Conservation (phyloP, 1,284 basidiomycete species). For the Anthracocystis walkeri region DNA sequence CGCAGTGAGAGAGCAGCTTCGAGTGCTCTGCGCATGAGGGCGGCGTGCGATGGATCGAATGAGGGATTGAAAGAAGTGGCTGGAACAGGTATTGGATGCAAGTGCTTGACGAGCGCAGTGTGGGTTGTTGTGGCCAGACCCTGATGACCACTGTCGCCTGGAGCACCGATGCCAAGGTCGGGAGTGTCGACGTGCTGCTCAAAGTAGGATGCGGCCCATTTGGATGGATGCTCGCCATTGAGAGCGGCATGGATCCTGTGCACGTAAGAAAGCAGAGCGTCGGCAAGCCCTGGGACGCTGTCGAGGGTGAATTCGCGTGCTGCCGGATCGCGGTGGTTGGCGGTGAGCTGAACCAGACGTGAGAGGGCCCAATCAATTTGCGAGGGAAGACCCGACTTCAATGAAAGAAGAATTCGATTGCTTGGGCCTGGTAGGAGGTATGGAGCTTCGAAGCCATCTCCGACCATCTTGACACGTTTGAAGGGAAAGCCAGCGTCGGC, state of each 20-base stretch:
- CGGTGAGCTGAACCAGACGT: slow-evolving; percentile 49
- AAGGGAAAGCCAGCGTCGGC: slow-evolving; percentile 20
- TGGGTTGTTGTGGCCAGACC: slow-evolving; percentile 16
- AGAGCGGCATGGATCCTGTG: slow-evolving; percentile 53
- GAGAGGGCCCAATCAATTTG: slow-evolving; percentile 67
- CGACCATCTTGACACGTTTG: slow-evolving; percentile 41
- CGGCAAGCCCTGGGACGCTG: slow-evolving; percentile 57
- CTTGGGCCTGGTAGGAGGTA: slow-evolving; percentile 58
- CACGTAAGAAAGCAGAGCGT: slow-evolving; percentile 55
- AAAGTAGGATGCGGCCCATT: slow-evolving; percentile 56
- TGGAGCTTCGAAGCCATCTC: slow-evolving; percentile 39
- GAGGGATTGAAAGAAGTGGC: slow-evolving; percentile 19
- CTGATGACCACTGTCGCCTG: slow-evolving; percentile 44
- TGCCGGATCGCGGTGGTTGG: slow-evolving; percentile 30
- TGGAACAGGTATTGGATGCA: neutral
- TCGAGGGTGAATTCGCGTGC: slow-evolving; percentile 48
- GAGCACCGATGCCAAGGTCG: slow-evolving; percentile 57
- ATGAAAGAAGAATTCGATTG: slow-evolving; percentile 63
- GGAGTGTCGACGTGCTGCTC: slow-evolving; percentile 44
- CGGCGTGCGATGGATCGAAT: slow-evolving; percentile 38
- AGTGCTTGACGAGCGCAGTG: neutral
- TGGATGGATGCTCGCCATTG: slow-evolving; percentile 34
- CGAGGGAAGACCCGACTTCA: slow-evolving; percentile 62
- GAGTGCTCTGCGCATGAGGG: slow-evolving; percentile 57
- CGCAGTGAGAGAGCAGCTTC: slow-evolving; percentile 60